Evolutionary conservation across 345 rosid species (phyloP), one percentile per base, ranked within the genome.

Genomic region (Rhodomyrtus tomentosa): DNA sequence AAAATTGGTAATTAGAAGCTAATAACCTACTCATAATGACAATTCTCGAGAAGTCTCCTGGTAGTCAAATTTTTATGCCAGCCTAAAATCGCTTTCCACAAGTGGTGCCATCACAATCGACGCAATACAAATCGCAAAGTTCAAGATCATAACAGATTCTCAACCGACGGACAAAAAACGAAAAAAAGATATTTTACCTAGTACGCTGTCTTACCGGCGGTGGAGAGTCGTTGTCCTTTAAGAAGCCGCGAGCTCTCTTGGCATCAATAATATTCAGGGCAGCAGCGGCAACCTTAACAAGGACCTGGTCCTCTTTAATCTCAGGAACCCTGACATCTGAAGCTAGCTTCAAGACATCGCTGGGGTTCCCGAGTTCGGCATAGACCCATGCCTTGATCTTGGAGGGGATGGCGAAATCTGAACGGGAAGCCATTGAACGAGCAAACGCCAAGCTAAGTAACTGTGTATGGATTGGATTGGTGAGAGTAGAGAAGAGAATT

Each of bases 181-280:
- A 7, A 62, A 62, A 15, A 7, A 62, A 18, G 74, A 62, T 29
- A 62, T 29, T 15, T 29, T 32, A 2, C 40, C 4, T 7, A 7
- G 22, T 62, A 29, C 18, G 74, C 3, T 16, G 84, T 42, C 51
- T 84, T 92, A 96, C 96, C 87, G 97, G 95, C 21, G 93, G 94
- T 83, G 93, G 93, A 79, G 95, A 93, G 89, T 95, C 98, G 7
- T 95, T 88, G 87, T 94, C 92, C 90, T 95, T 92, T 82, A 95
- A 94, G 85, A 92, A 92, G 42, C 98, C 98, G 87, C 89, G 94
- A 80, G 93, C 91, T 84, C 98, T 85, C 85, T 95, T 95, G 14
- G 87, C 91, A 84, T 96, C 99, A 83, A 94, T 96, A 54, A 95
- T 98, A 83, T 96, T 95, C 79, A 96, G 96, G 81, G 93, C 99